Evolutionary conservation across 495 filamentous ascomycete species (phyloP), one percentile per base, ranked within the genome.

Genomic region (Neurospora intermedia): DNA sequence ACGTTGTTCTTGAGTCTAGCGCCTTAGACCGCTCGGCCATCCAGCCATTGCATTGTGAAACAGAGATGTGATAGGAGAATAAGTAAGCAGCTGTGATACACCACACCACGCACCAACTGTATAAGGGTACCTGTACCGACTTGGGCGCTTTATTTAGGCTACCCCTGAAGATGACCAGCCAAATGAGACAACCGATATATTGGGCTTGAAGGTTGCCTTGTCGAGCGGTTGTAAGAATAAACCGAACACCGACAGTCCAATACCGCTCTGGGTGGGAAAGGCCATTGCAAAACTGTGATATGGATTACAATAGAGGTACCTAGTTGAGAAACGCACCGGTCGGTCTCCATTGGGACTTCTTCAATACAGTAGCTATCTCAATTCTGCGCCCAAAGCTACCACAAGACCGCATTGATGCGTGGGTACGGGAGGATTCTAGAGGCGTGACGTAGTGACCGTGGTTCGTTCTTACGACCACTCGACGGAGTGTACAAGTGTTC

Each of bases 1-100:
- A 66, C 38, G 3, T 31, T 7, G 15, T 38, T 72, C 78, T 80
- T 80, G 78, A 80, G 78, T 80, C 75, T 78, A 74, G 69, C 78
- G 77, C 78, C 78, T 80, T 80, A 80, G 76, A 78, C 78, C 77
- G 73, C 78, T 80, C 78, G 78, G 78, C 77, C 78, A 80, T 71
- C 75, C 74, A 77, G 77, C 77, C 77, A 38, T 39, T 39, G 1
- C 39, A 23, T 39, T n/a, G 66, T 66, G 40, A 0, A 23, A n/a
- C 27, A 66, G 1, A 27, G 27, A 66, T 66, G 1, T 66, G 13
- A 16, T 15, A 66, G 1, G 0, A 1, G 0, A 1, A 8, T 18
- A 66, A 66, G 54, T 35, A 31, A 38, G 35, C 35, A 4, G 0
- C 3, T 23, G 15, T 43, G 15, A 43, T 2, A 16, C 42, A 0